These are phyloP conservation scores for Macaranga tanarius DNA, from an alignment of 441 rosid species.

Conservation along the genomic window DNA sequence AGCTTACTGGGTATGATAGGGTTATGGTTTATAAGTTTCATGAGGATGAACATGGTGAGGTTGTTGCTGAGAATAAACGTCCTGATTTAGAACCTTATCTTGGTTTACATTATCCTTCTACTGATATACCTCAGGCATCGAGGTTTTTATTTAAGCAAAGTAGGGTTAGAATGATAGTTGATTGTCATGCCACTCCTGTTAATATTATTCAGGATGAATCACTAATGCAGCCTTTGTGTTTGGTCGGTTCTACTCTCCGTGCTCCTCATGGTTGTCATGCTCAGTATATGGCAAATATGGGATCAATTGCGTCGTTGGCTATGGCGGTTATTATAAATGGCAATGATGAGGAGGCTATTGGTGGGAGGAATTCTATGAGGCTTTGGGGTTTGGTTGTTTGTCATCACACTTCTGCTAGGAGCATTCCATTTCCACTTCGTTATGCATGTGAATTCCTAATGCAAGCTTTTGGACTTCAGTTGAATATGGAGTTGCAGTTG, in stretches of 20 bases:
- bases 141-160: slow-evolving; percentile 93
- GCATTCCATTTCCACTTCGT: slow-evolving; percentile 85
- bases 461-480: slow-evolving; percentile 96
- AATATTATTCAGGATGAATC: slow-evolving; percentile 68
- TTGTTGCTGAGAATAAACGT: slow-evolving; percentile 75
- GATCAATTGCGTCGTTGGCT: slow-evolving; percentile 79
- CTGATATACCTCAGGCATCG: slow-evolving; percentile 95
- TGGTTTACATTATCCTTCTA: slow-evolving; percentile 93
- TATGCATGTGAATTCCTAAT: slow-evolving; percentile 95
- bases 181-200: slow-evolving; percentile 68
- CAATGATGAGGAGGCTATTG: slow-evolving; percentile 64
- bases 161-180: slow-evolving; percentile 90
- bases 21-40: slow-evolving; percentile 97
- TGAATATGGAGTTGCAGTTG: slow-evolving; percentile 96
- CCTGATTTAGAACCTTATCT: slow-evolving; percentile 83
- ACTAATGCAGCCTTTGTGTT: slow-evolving; percentile 81
- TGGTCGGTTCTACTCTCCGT: slow-evolving; percentile 94
- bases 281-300: slow-evolving; percentile 98
- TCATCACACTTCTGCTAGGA: slow-evolving; percentile 88
- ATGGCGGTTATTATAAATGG: slow-evolving; percentile 91
- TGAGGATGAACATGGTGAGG: slow-evolving; percentile 97
- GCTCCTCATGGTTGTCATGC: slow-evolving; percentile 96
- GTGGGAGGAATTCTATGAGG: slow-evolving; percentile 66
- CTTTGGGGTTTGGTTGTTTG: slow-evolving; percentile 99
- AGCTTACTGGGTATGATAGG: slow-evolving; percentile 83